Evolutionary conservation across 192 early-diverging fungal genomes (phyloP), one percentile per base, ranked within the genome.

Genomic region (Kickxella alabastrina): DNA sequence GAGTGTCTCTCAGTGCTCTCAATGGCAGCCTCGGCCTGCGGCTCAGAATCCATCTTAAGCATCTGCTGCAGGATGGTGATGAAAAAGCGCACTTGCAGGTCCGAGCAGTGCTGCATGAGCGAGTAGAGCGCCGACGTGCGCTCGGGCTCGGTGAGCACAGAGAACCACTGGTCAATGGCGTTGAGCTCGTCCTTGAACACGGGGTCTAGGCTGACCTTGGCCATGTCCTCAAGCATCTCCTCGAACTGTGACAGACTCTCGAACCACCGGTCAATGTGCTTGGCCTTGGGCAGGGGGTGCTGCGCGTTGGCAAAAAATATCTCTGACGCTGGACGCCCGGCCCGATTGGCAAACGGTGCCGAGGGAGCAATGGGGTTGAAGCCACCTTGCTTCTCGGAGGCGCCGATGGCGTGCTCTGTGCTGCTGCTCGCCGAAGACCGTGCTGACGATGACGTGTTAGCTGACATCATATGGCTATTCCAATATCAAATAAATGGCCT

Each of bases 111-210:
- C 69, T 95, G 92, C 45, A 98, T 78, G 26, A 98, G 81, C 32
- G 86, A 84, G 77, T 95, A 95, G 52, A 98, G 81, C 18, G 90
- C 86, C n/a, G 91, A 84, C 13, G 92, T 95, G 23, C 91, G 77
- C 75, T 98, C 95, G 22, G 90, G 83, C 56, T 98, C 92, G 3
- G 85, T 81, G 42, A 94, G 77, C 25, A 92, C 87, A 6, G 81
- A 80, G 68, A 98, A 92, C 95, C 95, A 98, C 52, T 94, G 85
- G 65, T 98, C 92, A 40, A 98, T 88, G 36, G 92, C 87, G 39
- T 84, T 82, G 37, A 97, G 82, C 63, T 94, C 93, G 41, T 94
- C 92, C 49, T 89, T 85, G 59, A 92, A 94, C 50, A 81, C 82
- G 34, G 84, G 85, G 62, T 94, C 92, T 37, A 91, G 67, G 48